Conservation (phyloP, 148 eudicot genomes). For the Fallopia convolvulus region DNA sequence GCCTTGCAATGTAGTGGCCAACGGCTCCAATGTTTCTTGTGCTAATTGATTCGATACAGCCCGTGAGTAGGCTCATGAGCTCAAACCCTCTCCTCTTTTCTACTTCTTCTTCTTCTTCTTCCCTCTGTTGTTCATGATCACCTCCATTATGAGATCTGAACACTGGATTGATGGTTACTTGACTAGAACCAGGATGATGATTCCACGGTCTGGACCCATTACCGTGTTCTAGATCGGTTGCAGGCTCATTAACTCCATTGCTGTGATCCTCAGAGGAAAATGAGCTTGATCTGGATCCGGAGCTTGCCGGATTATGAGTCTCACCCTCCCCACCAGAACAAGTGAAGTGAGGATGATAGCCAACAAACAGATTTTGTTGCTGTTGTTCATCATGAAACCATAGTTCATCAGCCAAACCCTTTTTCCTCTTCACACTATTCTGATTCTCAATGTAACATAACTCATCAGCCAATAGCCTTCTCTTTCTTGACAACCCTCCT, state of each 20-base stretch:
- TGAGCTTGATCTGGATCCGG: constrained; percentile 28
- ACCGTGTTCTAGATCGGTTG: constrained; percentile 43
- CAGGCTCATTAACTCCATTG: constrained; percentile 28
- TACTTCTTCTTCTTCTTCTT: constrained; percentile 43
- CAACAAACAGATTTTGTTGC: neutral
- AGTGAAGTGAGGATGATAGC: constrained; percentile 28
- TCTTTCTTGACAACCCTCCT: constrained; percentile 41
- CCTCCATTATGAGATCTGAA: constrained; percentile 9
- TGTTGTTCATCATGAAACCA: constrained; percentile 41
- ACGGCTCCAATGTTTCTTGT: constrained; percentile 47
- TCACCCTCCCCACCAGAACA: constrained; percentile 66
- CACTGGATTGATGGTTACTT: constrained; percentile 19
- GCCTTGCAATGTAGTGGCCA: constrained; percentile 49
- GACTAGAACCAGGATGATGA: constrained; percentile 30
- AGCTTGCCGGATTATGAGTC: constrained; percentile 13
- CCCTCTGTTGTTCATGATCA: constrained; percentile 17
- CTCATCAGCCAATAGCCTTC: constrained; percentile 25
- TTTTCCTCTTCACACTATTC: constrained; percentile 53
- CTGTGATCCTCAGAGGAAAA: constrained; percentile 67
- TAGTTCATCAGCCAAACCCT: constrained; percentile 20
- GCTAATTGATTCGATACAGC: constrained; percentile 62
- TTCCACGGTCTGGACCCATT: constrained; percentile 41
- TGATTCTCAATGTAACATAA: constrained; percentile 20
- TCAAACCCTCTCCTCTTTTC: constrained; percentile 60
- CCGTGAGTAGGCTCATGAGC: constrained; percentile 58